Evolutionary conservation across 2,329 filamentous ascomycete genomes (phyloP), one percentile per base, ranked within the genome.

Genomic region (Penicillium sp.): DNA sequence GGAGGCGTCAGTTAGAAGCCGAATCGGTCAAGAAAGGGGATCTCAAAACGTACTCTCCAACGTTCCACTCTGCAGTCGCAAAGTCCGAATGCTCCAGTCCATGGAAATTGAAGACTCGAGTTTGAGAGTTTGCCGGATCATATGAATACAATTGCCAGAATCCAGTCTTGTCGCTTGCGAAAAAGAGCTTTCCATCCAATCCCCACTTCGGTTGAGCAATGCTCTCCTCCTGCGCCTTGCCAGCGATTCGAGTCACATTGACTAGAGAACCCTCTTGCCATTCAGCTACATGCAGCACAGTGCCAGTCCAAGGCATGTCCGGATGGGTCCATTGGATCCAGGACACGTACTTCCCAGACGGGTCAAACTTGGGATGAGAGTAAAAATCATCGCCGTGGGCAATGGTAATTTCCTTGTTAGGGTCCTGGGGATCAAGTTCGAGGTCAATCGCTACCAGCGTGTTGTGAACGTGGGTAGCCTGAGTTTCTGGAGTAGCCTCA

Each of bases 241-340:
- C 76, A 9, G 74, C 71, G n/a, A 80, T 51, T 1, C 68, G 52
- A 0, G 50, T 64, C 3, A 56, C 37, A 12, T 70, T 65, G 4
- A 53, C 54, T 8, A 75, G 45, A 2, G 58, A 57, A 0, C 64
- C 67, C 38, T 65, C 56, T 1, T 62, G 40, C 69, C 75, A 79
- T 6, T 71, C 65, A 0, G 72, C 76, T 39, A 68, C 55, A 54
- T 70, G 71, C 1, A 80, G 57, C 46, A 73, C 68, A 2, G 70
- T 72, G 1, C 71, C 71, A 1, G 72, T 72, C 66, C 77, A 81
- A 0, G 76, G 75, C 64, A 81, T 71, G 42, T 76, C 69, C 0
- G 77, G 78, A 52, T 79, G 76, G 13, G 75, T 64, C 78, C 78
- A 81, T 49, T 80, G 73, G 9, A 76, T 65, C 77, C 78, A 81